phyloP scores from a whole-genome alignment of 371 early-diverging fungal genomes.

The Lichtheimia ramosa region DNA sequence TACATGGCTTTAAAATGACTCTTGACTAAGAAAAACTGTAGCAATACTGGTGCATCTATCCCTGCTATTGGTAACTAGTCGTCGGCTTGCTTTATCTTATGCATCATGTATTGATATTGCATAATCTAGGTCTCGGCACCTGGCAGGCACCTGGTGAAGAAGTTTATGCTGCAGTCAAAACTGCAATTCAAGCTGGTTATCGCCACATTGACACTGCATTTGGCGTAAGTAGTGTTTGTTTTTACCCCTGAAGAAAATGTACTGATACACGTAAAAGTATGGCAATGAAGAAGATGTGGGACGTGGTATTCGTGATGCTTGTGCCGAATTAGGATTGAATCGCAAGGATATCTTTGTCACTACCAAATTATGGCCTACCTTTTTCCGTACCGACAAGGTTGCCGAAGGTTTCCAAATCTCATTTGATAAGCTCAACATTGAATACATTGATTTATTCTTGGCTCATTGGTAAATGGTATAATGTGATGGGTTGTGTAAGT shows the following conservation, averaged over 20 bases:
- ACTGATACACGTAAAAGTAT: slow-evolving; percentile 33
- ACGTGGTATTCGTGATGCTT: slow-evolving; percentile 53
- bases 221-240: slow-evolving; percentile 15
- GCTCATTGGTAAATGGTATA: slow-evolving; percentile 47
- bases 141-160: slow-evolving; percentile 42
- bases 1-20: not conserved
- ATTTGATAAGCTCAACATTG: slow-evolving; percentile 51
- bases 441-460: slow-evolving; percentile 75
- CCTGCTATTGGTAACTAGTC: slow-evolving; percentile 35
- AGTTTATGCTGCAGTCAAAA: slow-evolving; percentile 39
- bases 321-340: slow-evolving; percentile 43
- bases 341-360: slow-evolving; percentile 86
- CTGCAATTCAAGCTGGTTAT: slow-evolving; percentile 44
- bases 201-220: slow-evolving; percentile 63
- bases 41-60: slow-evolving; percentile 45
- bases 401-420: slow-evolving; percentile 51
- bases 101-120: not conserved
- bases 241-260: not conserved
- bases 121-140: slow-evolving; percentile 41
- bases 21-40: not conserved
- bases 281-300: slow-evolving; percentile 75
- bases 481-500: not conserved
- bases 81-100: not conserved
- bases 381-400: slow-evolving; percentile 48
- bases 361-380: slow-evolving; percentile 80